Base-by-base conservation (phyloP, 768 basidiomycete genomes). In the Cystofilobasidium bisporidii region DNA sequence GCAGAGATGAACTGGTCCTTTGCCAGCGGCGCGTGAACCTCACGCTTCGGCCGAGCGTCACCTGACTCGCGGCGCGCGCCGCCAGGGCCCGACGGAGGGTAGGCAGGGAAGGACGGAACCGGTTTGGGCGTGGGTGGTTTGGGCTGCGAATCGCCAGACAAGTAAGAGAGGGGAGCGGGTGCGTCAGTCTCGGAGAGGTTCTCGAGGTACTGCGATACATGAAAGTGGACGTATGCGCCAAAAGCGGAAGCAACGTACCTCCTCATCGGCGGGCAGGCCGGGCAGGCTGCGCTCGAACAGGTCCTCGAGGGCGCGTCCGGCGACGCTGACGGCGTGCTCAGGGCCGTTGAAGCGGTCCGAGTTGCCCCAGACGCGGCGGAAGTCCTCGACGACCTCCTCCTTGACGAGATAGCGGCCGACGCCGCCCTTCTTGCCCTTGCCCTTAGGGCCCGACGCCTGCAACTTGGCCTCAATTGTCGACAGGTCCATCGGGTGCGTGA, bases 401-500 rank as follows among this genome's bases (percentile, higher is more conserved):
- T 86, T 84, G 67, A 76, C 84, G 61, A 78, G 71, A 74, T 97
- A 98, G 33, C 67, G 70, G 2, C 78, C 78, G 72, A 72, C 73
- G 36, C 57, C 48, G 47, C 57, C 71, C 72, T 65, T 69, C 72
- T 71, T 87, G 74, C 89, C 91, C 62, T 79, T 72, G 2, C 88
- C 86, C 73, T 90, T 93, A 18, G 89, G 89, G 0, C 87, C 84
- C 40, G 55, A 57, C 22, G 67, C 67, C 17, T 71, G 63, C 50
- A 98, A 81, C 79, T 97, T 96, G 73, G 84, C 84, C 78, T 98
- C 94, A 67, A 97, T 84, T 53, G 94, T 96, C 3, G 85, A 82
- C 56, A 99, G 82, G 76, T 98, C 96, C 90, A 97, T 97, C 0
- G 96, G 96, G 32, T 82, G 83, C 74, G 86, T 89, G 78, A 99